Base-by-base conservation (phyloP, 2,329 filamentous ascomycete species). In the Fusarium staphyleae region DNA sequence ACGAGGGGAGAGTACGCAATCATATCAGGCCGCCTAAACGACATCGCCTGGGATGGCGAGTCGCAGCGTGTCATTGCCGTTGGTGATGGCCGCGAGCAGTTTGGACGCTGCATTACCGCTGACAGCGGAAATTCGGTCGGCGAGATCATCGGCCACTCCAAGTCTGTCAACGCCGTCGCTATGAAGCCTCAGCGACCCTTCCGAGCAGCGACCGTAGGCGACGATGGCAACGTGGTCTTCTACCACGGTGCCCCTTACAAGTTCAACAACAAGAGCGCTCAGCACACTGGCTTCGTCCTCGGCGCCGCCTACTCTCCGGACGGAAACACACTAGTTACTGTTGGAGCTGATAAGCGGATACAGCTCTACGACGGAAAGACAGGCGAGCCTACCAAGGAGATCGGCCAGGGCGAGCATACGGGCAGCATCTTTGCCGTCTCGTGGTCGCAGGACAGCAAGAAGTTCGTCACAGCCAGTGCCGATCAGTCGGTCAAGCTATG, bases 311-410 rank as follows among this genome's bases (percentile, higher is more conserved):
- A 97, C 74, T 93, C 91, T 22, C 93, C 93, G 0, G 93, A 98
- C 70, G 95, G 95, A 39, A 86, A 80, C 33, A 79, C 80, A 30
- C 78, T 99, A 56, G 90, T 95, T 28, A 96, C 89, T 45, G 93
- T 97, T 2, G 93, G 95, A 30, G 91, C 90, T n/a, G 95, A 99
- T 74, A 87, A 87, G 71, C 86, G 85, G 70, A 96, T 99, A 62
- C 96, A 95, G 80, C 79, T 99, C 9, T 99, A 97, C 71, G 92
- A 99, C 71, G 95, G 93, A 57, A 96, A 96, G 81, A 96, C 92
- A 13, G 95, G 95, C 24, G 92, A 96, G 70, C 82, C 88, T 1
- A 90, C 86, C 36, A 83, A 79, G 53, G 82, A 90, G 64, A 88
- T 99, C 66, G 89, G 89, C 9, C 88, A 93, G 62, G 87, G 86